A percentile compares a stretch with the other conserved stretches of the same genome.
phyloP scores from a whole-genome alignment of 2,329 filamentous ascomycete species.

The Arachnopeziza araneosa region DNA sequence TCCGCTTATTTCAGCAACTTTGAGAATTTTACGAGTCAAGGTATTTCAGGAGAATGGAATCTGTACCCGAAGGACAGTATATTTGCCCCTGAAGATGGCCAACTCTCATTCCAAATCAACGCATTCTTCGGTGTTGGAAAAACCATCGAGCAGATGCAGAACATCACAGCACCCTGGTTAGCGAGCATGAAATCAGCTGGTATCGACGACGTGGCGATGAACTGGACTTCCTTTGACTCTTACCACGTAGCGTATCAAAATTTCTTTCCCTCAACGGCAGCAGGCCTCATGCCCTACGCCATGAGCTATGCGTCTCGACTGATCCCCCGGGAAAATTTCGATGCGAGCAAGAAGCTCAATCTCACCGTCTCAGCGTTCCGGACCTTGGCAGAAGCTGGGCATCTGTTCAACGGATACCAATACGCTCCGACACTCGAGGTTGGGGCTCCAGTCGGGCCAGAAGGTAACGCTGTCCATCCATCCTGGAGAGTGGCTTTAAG shows the following conservation, averaged over 20 bases:
- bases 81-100: not conserved
- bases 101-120: not conserved
- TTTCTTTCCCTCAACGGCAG: not conserved
- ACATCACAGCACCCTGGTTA: not conserved
- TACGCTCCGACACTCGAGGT: not conserved
- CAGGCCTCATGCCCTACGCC: not conserved
- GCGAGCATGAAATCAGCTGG: not conserved
- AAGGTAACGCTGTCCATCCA: not conserved
- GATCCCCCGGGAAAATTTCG: not conserved
- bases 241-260: not conserved
- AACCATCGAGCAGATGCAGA: not conserved
- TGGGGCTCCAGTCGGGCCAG: not conserved
- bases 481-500: not conserved
- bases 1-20: not conserved
- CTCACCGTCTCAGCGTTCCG: not conserved
- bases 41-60: not conserved
- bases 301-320: not conserved
- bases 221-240: not conserved
- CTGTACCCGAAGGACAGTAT: not conserved
- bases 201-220: not conserved
- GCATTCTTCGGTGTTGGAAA: not conserved
- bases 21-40: conserved; percentile 41
- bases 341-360: not conserved
- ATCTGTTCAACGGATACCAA: not conserved
- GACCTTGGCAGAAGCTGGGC: not conserved